Evolutionary conservation across 805 yeast species (phyloP), one percentile per base, ranked within the genome.

Genomic region (Saccharomycopsis sp.): DNA sequence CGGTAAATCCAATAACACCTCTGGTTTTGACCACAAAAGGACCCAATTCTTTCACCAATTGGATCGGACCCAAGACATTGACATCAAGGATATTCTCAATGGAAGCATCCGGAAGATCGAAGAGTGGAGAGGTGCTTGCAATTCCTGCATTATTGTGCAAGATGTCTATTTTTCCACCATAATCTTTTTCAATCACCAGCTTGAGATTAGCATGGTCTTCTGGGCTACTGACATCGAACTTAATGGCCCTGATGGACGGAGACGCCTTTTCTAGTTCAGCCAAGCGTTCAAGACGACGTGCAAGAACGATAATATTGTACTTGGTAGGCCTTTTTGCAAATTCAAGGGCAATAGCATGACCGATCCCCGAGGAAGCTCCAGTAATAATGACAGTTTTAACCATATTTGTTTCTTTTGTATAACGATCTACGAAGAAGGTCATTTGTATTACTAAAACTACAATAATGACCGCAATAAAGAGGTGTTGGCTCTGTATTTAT

Each of bases 321-420:
- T 80, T 80, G n/a, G 51, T 20, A 12, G 20, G n/a, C 52, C 73
- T 70, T 22, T 66, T 60, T 20, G 76, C 72, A 50, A 83, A 72
- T 62, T 78, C 80, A 19, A 68, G 63, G 5, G 83, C 76, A 3
- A 81, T 62, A 19, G 73, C 74, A 59, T 70, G 75, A 0, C 87
- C 87, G 56, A 83, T 82, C n/a, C 87, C 87, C 0, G 81, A 75
- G 0, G 85, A 80, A 3, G 84, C 83, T 8, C 87, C 87, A 0
- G 84, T 80, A 34, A 83, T 79, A 52, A 84, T 72, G 3, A 83
- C 87, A 17, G 73, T 67, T 65, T 77, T 78, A 24, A 14, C 14
- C 41, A 35, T 35, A 35, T n/a, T n/a, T n/a, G n/a, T n/a, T n/a
- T n/a, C n/a, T n/a, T n/a, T n/a, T n/a, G n/a, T n/a, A n/a, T n/a